Evolutionary conservation across 2,329 filamentous ascomycete species (phyloP).

Genomic region (Proliferodiscus dingleyae): DNA sequence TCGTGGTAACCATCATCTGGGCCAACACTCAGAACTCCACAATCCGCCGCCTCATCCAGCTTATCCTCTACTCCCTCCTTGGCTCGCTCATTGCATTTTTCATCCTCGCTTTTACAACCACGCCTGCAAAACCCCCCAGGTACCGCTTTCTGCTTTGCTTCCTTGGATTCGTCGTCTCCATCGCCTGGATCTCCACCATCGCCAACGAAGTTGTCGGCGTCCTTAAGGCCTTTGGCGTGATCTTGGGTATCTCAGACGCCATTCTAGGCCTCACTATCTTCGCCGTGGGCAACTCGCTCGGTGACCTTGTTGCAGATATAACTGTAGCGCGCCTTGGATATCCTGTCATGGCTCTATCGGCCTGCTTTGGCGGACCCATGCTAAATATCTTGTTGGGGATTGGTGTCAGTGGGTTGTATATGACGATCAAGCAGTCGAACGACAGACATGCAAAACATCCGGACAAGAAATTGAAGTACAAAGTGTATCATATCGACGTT

Average conservation of each 20-base stretch:
- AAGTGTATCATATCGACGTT: slow-evolving; percentile 78
- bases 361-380: slow-evolving; percentile 98
- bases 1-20: slow-evolving; percentile 74
- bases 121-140: slow-evolving; percentile 59
- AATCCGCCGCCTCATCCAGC: slow-evolving; percentile 47
- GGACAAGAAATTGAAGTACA: slow-evolving; percentile 57
- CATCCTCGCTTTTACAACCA: slow-evolving; percentile 64
- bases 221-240: slow-evolving; percentile 86
- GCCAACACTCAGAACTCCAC: slow-evolving; percentile 58
- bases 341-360: slow-evolving; percentile 90
- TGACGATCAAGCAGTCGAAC: slow-evolving; percentile 70
- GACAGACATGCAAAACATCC: slow-evolving; percentile 64
- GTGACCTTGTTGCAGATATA: slow-evolving; percentile 90
- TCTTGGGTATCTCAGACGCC: slow-evolving; percentile 89
- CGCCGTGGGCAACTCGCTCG: slow-evolving; percentile 90
- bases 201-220: slow-evolving; percentile 94
- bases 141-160: slow-evolving; percentile 80
- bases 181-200: slow-evolving; percentile 95
- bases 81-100: slow-evolving; percentile 63
- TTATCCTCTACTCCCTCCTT: slow-evolving; percentile 61
- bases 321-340: slow-evolving; percentile 91
- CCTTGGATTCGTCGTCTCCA: slow-evolving; percentile 82
- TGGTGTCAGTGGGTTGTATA: slow-evolving; percentile 83
- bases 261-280: slow-evolving; percentile 94
- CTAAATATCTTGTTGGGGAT: slow-evolving; percentile 94